Evolutionary conservation across 768 basidiomycete genomes (phyloP), one percentile per base, ranked within the genome.

Genomic region (Lactarius indigo): DNA sequence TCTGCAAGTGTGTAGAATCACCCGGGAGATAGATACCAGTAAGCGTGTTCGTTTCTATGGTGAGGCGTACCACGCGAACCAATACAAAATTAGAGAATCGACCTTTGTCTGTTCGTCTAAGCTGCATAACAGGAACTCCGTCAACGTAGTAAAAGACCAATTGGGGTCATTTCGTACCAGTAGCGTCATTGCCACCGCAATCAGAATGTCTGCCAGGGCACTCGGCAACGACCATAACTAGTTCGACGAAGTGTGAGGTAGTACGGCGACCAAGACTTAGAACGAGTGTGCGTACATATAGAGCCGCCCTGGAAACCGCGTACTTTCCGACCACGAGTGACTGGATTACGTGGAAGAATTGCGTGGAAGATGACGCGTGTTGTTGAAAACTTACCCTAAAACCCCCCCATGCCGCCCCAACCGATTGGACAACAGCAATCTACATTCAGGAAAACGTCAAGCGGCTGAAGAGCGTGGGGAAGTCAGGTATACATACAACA

Each of bases 21-120:
- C 28, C 20, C 12, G 2, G 26, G 9, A 28, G 31, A 63, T 68
- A 4, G 61, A 59, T 10, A 68, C 69, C 23, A 58, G 70, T 23
- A 55, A 70, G 64, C 5, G 62, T 28, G 55, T 72, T 73, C 7
- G 73, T 73, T 57, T 74, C 72, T 30, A 74, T 59, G 12, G 71
- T 71, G 20, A 74, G 31, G 9, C 71, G 70, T 3, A 74, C 69
- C 6, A 74, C 50, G 15, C 50, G 50, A 52, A 52, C 17, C 26
- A 52, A 26, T 4, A 52, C 50, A 26, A 52, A 28, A 17, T 6
- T 20, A 20, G 35, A 52, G 52, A 18, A 28, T 18, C 41, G 30
- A 31, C 37, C 18, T 26, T 64, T 69, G 42, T n/a, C 2, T 31
- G 56, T n/a, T 33, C 33, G 56, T 33, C 18, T 7, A 20, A 57